Base-by-base conservation (phyloP, 1,284 basidiomycete species). In the Phylloboletellus chloephorus region DNA sequence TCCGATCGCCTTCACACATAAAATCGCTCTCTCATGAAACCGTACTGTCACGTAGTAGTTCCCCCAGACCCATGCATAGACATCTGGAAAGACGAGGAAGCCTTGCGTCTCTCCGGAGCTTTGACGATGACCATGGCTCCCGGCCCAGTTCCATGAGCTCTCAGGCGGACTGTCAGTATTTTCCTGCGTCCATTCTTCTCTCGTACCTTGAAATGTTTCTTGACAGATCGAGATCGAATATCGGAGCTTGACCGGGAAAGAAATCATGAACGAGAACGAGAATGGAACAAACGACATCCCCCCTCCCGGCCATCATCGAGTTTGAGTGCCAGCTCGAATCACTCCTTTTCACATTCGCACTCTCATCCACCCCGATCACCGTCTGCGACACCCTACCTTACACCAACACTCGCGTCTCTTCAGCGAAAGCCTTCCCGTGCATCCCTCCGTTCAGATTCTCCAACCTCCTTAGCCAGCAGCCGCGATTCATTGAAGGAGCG, bases 281-380 rank as follows among this genome's bases (percentile, higher is more conserved):
- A 69, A 37, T 79, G 77, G 78, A 80, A 80, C 50, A 74, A 67
- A 46, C 69, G 67, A 8, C 64, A 66, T 11, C 54, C 57, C 12
- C 52, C 53, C 8, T 54, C 59, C 15, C 52, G 54, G 10, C 47
- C 53, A 20, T 66, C 53, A 29, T 64, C 50, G 31, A 64, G 53
- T 49, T 46, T 57, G 49, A 67, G 56, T 35, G 51, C 42, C 20
- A 55, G 43, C 44, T 64, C 53, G 53, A 68, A 51, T 56, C 48
- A 63, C 23, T 51, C 54, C 4, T 56, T 58, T 41, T 57, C 60
- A n/a, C 55, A 58, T 21, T 59, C 64, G 26, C 57, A 60, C 30
- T 53, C 63, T 7, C 56, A 61, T 34, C 53, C 57, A 31, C 56
- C 54, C 30, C 68, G 60, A 41, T 61, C 65, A 25, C 60, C 64